A percentile compares a stretch with the other conserved stretches of the same genome.
These are phyloP conservation scores for Millerozyma miso DNA, from an alignment of 805 yeast species.

Conservation along the genomic window DNA sequence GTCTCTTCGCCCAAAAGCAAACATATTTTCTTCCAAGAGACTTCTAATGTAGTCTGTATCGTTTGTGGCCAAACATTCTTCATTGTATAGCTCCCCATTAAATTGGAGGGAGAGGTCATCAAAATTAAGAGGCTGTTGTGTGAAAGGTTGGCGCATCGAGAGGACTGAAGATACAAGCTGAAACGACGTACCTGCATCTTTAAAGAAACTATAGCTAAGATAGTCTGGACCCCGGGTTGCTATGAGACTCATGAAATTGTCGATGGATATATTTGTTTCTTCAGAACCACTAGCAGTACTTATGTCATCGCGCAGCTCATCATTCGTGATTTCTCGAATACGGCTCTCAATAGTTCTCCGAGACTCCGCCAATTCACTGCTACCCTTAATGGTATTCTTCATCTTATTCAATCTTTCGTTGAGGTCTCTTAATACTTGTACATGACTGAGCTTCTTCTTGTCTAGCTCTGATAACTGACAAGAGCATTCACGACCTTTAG, in stretches of 20 bases:
- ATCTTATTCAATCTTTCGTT: constrained; percentile 18
- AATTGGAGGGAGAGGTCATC: constrained; percentile 53
- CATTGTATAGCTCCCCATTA: constrained; percentile 86
- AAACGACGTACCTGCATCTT: constrained; percentile 7
- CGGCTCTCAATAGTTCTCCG: constrained; percentile 8
- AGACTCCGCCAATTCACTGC: constrained; percentile 9
- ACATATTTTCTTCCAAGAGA: constrained; percentile 22
- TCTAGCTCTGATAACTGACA: constrained; percentile 14
- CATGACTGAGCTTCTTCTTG: constrained; percentile 22
- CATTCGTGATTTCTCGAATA: constrained; percentile 10
- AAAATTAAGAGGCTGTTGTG: constrained; percentile 59
- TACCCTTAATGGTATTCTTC: constrained; percentile 25
- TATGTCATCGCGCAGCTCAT: background rate
- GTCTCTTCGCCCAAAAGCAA: constrained; percentile 7
- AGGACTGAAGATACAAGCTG: constrained; percentile 67
- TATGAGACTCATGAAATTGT: constrained; percentile 40
- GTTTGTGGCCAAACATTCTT: constrained; percentile 46
- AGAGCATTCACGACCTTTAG: constrained; percentile 5
- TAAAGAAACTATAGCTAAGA: constrained; percentile 15
- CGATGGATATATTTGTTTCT: constrained; percentile 17
- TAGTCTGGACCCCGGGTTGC: constrained; percentile 65
- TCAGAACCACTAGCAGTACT: constrained; percentile 3
- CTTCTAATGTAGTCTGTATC: constrained; percentile 59
- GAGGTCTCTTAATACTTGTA: constrained; percentile 23
- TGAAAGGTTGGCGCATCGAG: constrained; percentile 74